Base-by-base conservation (phyloP, 2,329 filamentous ascomycete species). In the Exserohilum turcica region DNA sequence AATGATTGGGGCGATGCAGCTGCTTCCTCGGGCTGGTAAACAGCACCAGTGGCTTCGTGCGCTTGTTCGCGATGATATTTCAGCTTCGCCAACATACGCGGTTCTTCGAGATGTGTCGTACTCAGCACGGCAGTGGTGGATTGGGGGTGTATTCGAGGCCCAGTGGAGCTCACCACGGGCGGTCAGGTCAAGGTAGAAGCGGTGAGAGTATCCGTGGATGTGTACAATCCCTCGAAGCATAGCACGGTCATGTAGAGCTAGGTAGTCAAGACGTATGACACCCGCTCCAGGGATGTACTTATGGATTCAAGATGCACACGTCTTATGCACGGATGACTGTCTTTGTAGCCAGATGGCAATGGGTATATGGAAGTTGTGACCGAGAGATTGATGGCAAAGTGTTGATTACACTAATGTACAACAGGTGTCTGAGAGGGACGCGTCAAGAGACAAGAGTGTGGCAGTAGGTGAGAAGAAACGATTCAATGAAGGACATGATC, bases 1-100 rank as follows among this genome's bases (percentile, higher is more conserved):
- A 44, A 55, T 46, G 18, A 44, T n/a, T 63, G 55, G 55, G 51
- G 49, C 21, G 39, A 49, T n/a, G 46, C 24, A 5, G 8, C 49
- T 39, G 33, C 33, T 32, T 39, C 48, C 38, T 19, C 37, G 42
- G 37, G 31, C 19, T 60, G 59, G 57, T 65, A 59, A 56, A 48
- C 40, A 9, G 13, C 28, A 9, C 18, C 8, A 3, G 31, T 16
- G 12, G 16, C 21, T n/a, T 13, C 31, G 2, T 10, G 21, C 38
- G 47, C 29, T 52, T 57, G 49, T 31, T 43, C 24, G 43, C 28
- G 9, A 45, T 21, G n/a, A 16, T 4, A 9, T 33, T 33, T 21
- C 13, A 31, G 19, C 3, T 15, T 24, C 10, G 21, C 46, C 28
- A 50, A 47, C 45, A 47, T 44, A 47, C 40, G 31, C 39, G 28